Base-by-base conservation (phyloP, 2,329 filamentous ascomycete genomes). In the Botrytis fabae region DNA sequence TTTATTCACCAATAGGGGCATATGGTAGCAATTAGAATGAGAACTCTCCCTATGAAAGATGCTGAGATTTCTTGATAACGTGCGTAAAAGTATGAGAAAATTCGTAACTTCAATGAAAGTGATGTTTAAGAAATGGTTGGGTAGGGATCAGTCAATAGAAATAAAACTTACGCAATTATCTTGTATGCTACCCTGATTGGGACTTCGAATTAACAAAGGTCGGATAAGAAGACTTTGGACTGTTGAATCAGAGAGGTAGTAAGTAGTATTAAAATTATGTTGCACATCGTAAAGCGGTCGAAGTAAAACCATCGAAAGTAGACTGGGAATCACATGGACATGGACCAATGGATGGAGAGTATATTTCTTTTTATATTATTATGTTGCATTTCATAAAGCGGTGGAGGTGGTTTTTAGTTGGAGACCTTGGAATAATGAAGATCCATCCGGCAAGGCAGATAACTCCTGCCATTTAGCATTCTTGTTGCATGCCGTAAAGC, bases 351-450 rank as follows among this genome's bases (percentile, higher is more conserved):
- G 25, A 14, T 54, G 18, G 20, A 18, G 20, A 22, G 32, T 1
- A 10, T 22, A 42, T 40, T 42, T 9, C 35, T 25, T 4, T 54
- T 28, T 3, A 9, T 16, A 5, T 40, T 8, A 2, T 54, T 40
- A 42, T 68, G 4, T 68, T 68, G 35, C 64, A 68, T 10, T 9
- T 42, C 46, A 20, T 54, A 68, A 68, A 68, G 64, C 44, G 44
- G 63, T 66, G 46, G 7, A 32, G 12, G 25, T 25, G 14, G 2
- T 38, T 8, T 18, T 64, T 18, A 9, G 8, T 46, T 18, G 18
- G 18, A 7, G 18, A 22, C 16, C 18, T n/a, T 64, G 10, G 40
- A 18, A 8, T 9, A 32, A 62, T 35, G 62, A 35, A 3, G 18
- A 10, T 14, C 0, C 7, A 46, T 4, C 18, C 5, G 16, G 3